phyloP scores from a whole-genome alignment of 1,284 basidiomycete genomes.

The Schizophyllum amplum region DNA sequence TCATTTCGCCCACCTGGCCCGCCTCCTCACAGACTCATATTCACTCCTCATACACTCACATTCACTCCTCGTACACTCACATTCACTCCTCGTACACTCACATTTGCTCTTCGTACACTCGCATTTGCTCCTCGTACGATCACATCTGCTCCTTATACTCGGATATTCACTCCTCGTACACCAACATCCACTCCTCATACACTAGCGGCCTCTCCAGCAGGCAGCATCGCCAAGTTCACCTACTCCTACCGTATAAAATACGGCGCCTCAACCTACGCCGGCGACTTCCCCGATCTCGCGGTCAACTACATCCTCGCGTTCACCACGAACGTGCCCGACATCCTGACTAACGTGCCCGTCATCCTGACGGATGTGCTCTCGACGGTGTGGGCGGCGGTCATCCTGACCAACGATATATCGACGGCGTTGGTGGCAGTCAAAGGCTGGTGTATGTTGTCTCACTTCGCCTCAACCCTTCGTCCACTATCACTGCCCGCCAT shows the following conservation, averaged over 20 bases:
- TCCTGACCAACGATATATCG: background rate
- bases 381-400: background rate
- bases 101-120: too few species aligned
- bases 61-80: too few species aligned
- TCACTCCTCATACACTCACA: too few species aligned
- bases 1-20: too few species aligned
- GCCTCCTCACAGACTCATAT: too few species aligned
- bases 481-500: too few species aligned
- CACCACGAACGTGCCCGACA: background rate
- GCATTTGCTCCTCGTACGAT: too few species aligned
- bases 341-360: background rate
- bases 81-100: too few species aligned
- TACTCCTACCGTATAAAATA: background rate
- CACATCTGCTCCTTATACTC: background rate
- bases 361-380: background rate
- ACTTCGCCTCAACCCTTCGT: too few species aligned
- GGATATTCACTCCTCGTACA: background rate
- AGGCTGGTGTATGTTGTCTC: background rate
- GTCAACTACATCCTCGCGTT: background rate
- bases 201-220: background rate
- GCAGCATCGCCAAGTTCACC: background rate
- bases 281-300: background rate
- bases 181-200: background rate
- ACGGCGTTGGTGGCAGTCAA: background rate
- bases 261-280: background rate